Base-by-base conservation (phyloP, 176 grass and related monocot genomes). In the Aegilops speltoides region DNA sequence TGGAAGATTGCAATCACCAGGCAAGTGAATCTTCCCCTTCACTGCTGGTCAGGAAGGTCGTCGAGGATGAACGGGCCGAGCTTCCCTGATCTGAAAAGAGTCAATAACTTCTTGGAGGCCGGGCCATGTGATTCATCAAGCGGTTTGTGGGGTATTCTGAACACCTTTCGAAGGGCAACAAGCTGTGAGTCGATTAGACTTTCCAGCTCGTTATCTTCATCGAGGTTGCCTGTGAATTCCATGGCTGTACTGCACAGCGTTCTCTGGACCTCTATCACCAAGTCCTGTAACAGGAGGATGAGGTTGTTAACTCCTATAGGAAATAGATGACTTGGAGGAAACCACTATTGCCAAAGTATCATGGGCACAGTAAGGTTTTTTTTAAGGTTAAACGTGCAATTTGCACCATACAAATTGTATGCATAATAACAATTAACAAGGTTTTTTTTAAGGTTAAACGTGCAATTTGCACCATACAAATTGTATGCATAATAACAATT, bases 51-150 rank as follows among this genome's bases (percentile, higher is more conserved):
- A 54, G 96, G 89, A 89, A 98, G 90, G 78, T 93, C 85, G 8
- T 98, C 93, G 2, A 95, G 91, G 84, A 95, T 94, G 78, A 94
- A 98, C 20, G 88, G 88, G 8, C 93, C 96, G 3, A 98, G 86
- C 52, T 95, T 98, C 36, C 96, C 96, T 20, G 91, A 79, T 82
- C 93, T 92, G 76, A 98, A 98, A 56, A 95, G 90, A 59, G 91
- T 98, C 19, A 98, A 11, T 52, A 98, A 70, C 77, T 98, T 98
- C 90, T 98, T 92, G 33, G 90, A 93, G 46, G 86, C 85, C 43
- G 90, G 84, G 3, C 84, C 89, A 0, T 91, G 86, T 10, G 91
- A 93, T 68, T 94, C 96, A 6, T 92, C 90, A 25, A 79, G 90
- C 7, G 85, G 86, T 69, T 92, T 98, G 38, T 94, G 93, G 4